These are phyloP conservation scores for Peronosclerospora sorghi DNA, from an alignment of 352 stramenopile species.

Conservation along the genomic window DNA sequence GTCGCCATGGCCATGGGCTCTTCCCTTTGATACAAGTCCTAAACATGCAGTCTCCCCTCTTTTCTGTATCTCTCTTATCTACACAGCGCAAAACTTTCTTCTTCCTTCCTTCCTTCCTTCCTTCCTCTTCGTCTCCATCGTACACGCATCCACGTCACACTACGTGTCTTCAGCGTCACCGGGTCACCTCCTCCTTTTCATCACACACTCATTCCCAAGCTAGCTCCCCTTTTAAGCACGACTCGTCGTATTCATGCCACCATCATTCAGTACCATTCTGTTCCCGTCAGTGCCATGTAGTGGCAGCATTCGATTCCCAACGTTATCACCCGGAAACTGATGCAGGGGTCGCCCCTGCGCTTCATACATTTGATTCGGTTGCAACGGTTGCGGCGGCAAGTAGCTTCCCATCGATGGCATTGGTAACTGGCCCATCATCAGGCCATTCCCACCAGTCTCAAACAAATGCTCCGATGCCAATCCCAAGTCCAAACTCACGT, in stretches of 20 bases:
- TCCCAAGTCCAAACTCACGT: constrained; percentile 71
- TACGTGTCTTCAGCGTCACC: constrained; percentile 16
- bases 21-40: constrained; percentile 47
- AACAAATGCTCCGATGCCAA: constrained; percentile 28
- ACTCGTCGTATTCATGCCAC: constrained; percentile 36
- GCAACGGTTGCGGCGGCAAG: constrained; percentile 25
- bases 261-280: constrained; percentile 30
- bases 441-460: constrained; percentile 13
- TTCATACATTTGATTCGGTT: constrained; percentile 23
- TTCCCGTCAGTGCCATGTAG: constrained; percentile 19
- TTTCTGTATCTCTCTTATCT: constrained; percentile 49
- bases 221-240: constrained; percentile 21
- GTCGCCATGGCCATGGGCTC: constrained; percentile 9
- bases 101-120: constrained; percentile 15
- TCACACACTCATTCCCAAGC: constrained; percentile 16
- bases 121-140: constrained; percentile 9
- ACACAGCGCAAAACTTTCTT: constrained; percentile 54
- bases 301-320: constrained; percentile 19
- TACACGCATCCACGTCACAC: no score
- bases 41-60: constrained; percentile 32
- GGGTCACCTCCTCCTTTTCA: constrained; percentile 6
- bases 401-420: constrained; percentile 16
- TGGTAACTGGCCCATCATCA: constrained; percentile 25
- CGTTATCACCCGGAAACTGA: constrained; percentile 15
- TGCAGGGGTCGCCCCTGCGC: constrained; percentile 22